Evolutionary conservation across 1,139 yeast species (phyloP).

Genomic region (Arxiozyma telluris): DNA sequence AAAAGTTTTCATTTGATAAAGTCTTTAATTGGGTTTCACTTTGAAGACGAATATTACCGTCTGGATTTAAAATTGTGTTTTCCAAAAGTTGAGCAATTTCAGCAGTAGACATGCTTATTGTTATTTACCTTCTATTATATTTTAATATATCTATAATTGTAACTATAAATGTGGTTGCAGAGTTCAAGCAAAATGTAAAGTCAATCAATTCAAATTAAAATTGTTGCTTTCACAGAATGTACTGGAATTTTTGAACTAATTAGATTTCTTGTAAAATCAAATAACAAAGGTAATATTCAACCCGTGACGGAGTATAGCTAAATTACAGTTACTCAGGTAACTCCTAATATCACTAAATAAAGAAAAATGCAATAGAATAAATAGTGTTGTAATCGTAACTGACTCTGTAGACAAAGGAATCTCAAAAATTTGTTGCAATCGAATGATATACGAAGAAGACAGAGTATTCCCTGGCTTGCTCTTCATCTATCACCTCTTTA

Average conservation of each 20-base stretch:
- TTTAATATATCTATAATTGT: neutral
- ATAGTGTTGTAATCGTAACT: too few species aligned
- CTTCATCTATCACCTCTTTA: neutral
- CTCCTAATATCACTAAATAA: too few species aligned
- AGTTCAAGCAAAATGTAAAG: too few species aligned
- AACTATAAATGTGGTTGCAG: too few species aligned
- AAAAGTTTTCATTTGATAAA: conserved; percentile 70
- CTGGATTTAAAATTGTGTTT: conserved; percentile 59
- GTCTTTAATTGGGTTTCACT: conserved; percentile 75
- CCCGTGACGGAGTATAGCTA: neutral
- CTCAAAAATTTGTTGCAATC: too few species aligned
- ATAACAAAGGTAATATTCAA: neutral
- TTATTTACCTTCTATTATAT: too few species aligned
- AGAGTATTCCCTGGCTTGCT: neutral
- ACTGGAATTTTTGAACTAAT: neutral
- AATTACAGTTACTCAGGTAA: too few species aligned
- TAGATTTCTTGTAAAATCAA: neutral
- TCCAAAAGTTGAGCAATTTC: conserved; percentile 69
- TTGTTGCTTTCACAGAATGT: neutral
- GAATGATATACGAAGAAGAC: too few species aligned
- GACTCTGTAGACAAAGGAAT: too few species aligned
- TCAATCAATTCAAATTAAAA: neutral
- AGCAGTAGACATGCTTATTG: conserved; percentile 25
- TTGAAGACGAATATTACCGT: conserved; percentile 60
- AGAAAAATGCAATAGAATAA: too few species aligned